Base-by-base conservation (phyloP, 768 basidiomycete species). In the Aureoboletus auriporus region DNA sequence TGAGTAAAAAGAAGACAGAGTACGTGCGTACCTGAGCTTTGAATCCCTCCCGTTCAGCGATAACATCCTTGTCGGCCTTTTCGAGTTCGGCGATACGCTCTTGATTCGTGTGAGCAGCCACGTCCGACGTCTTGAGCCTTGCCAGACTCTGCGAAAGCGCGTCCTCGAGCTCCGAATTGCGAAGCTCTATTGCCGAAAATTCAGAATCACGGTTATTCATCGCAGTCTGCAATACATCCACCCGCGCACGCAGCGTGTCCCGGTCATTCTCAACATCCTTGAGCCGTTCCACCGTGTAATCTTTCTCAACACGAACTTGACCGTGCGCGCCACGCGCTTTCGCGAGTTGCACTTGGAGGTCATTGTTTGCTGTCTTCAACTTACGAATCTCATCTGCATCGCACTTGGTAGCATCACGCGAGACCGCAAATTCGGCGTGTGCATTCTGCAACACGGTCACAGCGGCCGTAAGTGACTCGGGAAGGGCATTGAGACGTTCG, bases 291-390 rank as follows among this genome's bases (percentile, higher is more conserved):
- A 59, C 67, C 39, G 89, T 63, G 33, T 79, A 69, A 42, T 91
- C 89, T 68, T 90, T 93, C 71, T 93, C 89, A 12, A 87, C 87
- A 13, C 86, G 81, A 6, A 86, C 77, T 60, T 87, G 84, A 1
- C 88, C 87, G 56, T 89, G 83, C 12, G 82, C 80, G 17, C 82
- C 79, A 45, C 87, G 84, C 42, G 89, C 85, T 67, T 88, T 89
- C 11, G 81, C 78, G 10, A 92, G 58, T 57, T 89, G 84, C 30
- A 82, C 70, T 58, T 89, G 87, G 42, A 81, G 73, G 7, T 91
- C 89, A 8, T 77, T 70, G 61, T 88, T 89, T 14, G 72, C 57
- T 1, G 57, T 50, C 50, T 67, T 68, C 36, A 79, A 54, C 51
- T 78, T 79, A 38, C 82, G 79, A 48, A 88, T 71, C 45, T 91